phyloP scores from a whole-genome alignment of 352 stramenopile species.

The Phytophthora idaei region DNA sequence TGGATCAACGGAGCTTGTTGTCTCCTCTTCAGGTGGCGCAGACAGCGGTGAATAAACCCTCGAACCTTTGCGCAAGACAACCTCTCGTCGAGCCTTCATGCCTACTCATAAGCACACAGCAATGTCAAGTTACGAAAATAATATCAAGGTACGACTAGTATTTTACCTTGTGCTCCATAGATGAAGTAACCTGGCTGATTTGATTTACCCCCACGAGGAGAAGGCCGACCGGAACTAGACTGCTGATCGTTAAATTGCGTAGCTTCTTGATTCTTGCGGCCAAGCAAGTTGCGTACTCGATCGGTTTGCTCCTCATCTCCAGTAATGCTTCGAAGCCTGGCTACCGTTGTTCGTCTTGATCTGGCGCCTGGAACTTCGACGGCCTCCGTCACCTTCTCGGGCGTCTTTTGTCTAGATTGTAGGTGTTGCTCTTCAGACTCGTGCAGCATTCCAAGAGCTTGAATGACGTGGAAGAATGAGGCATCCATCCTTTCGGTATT shows the following conservation, averaged over 20 bases:
- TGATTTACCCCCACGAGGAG: constrained; percentile 1
- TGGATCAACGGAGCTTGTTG: not conserved
- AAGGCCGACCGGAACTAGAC: not conserved
- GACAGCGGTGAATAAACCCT: constrained; percentile 20
- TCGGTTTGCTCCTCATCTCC: constrained; percentile 17
- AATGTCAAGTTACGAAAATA: constrained; percentile 3
- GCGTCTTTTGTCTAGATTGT: constrained; percentile 4
- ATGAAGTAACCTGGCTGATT: constrained; percentile 17
- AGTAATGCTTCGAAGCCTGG: constrained; percentile 28
- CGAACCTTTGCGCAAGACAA: constrained; percentile 27
- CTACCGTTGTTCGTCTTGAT: constrained; percentile 24
- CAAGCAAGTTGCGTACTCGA: constrained; percentile 5
- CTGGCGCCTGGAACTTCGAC: constrained; percentile 5
- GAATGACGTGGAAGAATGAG: constrained; percentile 16
- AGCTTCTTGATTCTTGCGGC: constrained; percentile 16
- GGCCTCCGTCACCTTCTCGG: not conserved
- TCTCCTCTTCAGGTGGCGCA: constrained; percentile 14
- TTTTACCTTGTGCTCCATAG: constrained; percentile 24
- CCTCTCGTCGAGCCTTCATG: constrained; percentile 15
- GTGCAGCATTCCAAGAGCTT: not conserved
- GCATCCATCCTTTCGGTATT: constrained; percentile 20
- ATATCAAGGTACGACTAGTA: not conserved
- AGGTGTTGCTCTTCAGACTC: constrained; percentile 4
- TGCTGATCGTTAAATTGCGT: not conserved
- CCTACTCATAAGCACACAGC: constrained; percentile 7